A percentile compares a stretch with the other conserved stretches of the same genome.
phyloP scores from a whole-genome alignment of 2,329 filamentous ascomycete species.

The Arthroderma sp. region DNA sequence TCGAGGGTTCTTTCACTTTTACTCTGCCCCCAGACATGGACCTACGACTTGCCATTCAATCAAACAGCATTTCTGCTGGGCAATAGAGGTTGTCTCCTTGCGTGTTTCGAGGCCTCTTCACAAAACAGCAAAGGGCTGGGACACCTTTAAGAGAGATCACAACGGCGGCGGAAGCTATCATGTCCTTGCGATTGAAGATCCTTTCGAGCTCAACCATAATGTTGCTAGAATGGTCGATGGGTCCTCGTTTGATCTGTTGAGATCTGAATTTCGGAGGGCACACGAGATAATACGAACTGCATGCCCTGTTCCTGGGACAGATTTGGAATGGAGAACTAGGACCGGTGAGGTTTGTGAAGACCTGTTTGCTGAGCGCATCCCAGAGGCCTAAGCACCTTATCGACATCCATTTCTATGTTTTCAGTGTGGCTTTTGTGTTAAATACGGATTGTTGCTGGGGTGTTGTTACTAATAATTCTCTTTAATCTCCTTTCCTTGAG shows the following conservation, averaged over 20 bases:
- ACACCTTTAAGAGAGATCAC: conserved; percentile 55
- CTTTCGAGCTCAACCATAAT: conserved; percentile 79
- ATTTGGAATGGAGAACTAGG: conserved; percentile 14
- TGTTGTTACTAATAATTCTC: too few species aligned
- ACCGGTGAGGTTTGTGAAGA: conserved; percentile 15
- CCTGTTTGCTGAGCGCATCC: conserved; percentile 12
- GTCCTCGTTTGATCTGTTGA: conserved; percentile 64
- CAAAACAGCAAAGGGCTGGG: conserved; percentile 76
- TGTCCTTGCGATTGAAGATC: conserved; percentile 81
- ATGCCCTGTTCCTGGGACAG: conserved; percentile 21
- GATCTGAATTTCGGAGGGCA: conserved; percentile 72
- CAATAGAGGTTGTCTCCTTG: conserved; percentile 63
- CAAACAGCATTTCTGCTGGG: conserved; percentile 55
- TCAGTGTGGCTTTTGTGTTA: too few species aligned
- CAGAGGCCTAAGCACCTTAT: too few species aligned
- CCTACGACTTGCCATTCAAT: not conserved
- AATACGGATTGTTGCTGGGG: too few species aligned
- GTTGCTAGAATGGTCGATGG: conserved; percentile 77
- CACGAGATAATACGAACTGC: conserved; percentile 54
- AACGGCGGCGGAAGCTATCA: conserved; percentile 69
- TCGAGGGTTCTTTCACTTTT: conserved; percentile 80
- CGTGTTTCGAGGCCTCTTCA: conserved; percentile 57
- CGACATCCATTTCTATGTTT: too few species aligned
- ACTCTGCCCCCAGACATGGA: conserved; percentile 41
- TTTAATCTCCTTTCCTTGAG: too few species aligned